A percentile compares a stretch with the other conserved stretches of the same genome.
Conservation (phyloP, 2,329 filamentous ascomycete genomes). For the Cordyceps fumosorosea region DNA sequence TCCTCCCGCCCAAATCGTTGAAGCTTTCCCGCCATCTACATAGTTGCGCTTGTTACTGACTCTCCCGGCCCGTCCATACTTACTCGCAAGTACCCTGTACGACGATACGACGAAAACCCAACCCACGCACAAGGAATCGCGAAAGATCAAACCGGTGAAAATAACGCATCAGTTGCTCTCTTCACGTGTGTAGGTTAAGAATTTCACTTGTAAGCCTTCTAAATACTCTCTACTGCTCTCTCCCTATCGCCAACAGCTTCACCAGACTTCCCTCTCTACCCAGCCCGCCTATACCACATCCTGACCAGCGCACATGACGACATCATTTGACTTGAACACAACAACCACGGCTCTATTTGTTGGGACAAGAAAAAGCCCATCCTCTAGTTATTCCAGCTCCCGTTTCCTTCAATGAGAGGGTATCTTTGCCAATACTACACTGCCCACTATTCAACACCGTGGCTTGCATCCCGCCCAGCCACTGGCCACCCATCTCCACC, state of each 20-base stretch:
- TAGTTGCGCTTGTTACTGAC: background rate
- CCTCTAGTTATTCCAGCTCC: background rate
- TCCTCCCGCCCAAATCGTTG: background rate
- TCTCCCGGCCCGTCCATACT: background rate
- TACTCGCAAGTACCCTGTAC: constrained; percentile 1
- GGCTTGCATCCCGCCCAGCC: background rate
- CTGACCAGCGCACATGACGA: constrained; percentile 5
- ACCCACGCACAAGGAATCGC: background rate
- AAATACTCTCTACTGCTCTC: no score
- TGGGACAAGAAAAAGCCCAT: background rate
- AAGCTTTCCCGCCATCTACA: no score
- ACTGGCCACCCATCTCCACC: background rate
- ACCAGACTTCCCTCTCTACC: background rate
- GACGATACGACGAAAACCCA: background rate
- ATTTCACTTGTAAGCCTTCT: background rate
- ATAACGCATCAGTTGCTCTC: background rate
- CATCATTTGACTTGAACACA: constrained; percentile 2
- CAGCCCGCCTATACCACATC: background rate
- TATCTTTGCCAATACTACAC: background rate
- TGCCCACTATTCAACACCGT: background rate
- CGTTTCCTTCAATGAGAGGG: background rate
- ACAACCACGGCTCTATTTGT: background rate
- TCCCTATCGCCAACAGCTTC: background rate
- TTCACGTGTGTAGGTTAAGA: background rate
- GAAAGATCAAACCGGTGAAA: background rate